Evolutionary conservation across 2,329 filamentous ascomycete genomes (phyloP), one percentile per base, ranked within the genome.

Genomic region (Claviceps sp.): DNA sequence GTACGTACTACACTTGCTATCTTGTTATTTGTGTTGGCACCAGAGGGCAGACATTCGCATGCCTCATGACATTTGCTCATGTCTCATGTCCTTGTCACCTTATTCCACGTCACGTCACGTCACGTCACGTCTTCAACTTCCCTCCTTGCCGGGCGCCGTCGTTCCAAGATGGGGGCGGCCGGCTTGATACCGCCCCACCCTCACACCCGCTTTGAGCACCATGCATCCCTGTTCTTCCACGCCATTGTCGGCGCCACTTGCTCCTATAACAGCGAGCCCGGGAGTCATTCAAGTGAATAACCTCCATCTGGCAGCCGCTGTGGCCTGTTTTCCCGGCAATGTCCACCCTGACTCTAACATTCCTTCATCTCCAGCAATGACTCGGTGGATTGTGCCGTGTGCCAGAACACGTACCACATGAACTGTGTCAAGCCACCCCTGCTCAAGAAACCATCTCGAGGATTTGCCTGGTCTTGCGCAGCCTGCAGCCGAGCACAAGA

Each of bases 381-480:
- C 70, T 97, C 93, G 41, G 93, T 97, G 24, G 91, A 97, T 67
- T 98, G 93, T 67, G 93, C 91, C 45, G 89, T 96, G 52, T 98
- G 93, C 68, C 81, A 84, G 64, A 84, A 89, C 66, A 97, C 91
- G 14, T 98, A 96, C 70, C 93, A 98, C 72, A 97, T 98, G 91
- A 88, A 90, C 62, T 98, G 93, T 67, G 93, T 98, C 52, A 85
- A 86, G 55, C 93, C 93, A 42, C 88, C 90, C 40, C 70, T 98
- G 56, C 77, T 89, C 50, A 98, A 96, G 69, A 98, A 98, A 69
- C 93, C 93, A 20, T 95, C 91, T 47, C 85, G 93, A 67, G 93
- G 93, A 41, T 98, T 98, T 70, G 93, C 89, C 4, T 98, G 93
- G 93, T 91, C 93, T 34, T 98, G 93, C 67, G 93, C 88, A 51